Evolutionary conservation across 768 basidiomycete genomes (phyloP).

Genomic region (Calocybe indica): DNA sequence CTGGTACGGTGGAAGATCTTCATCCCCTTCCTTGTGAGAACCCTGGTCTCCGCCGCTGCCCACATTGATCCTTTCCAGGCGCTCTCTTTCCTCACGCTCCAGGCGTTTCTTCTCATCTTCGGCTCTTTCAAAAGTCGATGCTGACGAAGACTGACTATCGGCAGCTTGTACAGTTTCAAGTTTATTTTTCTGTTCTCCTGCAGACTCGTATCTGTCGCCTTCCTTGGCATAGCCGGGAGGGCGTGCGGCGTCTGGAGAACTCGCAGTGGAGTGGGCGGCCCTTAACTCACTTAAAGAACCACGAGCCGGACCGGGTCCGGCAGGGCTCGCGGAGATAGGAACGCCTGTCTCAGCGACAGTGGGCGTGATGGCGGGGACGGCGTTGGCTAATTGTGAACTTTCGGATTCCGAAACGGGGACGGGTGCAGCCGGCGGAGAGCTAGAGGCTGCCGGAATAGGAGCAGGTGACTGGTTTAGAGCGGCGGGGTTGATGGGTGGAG

Average conservation of each 20-base stretch:
- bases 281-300: slow-evolving; percentile 56
- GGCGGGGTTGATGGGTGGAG: slow-evolving; percentile 18
- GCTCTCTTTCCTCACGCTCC: slow-evolving; percentile 65
- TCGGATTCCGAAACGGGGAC: slow-evolving; percentile 23
- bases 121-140: slow-evolving; percentile 35
- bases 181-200: slow-evolving; percentile 64
- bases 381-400: slow-evolving; percentile 14
- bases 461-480: slow-evolving; percentile 13
- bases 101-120: slow-evolving; percentile 61
- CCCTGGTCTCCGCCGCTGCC: slow-evolving; percentile 2
- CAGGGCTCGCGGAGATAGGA: slow-evolving; percentile 54
- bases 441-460: slow-evolving; percentile 23
- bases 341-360: slow-evolving; percentile 75
- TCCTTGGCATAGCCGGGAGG: slow-evolving; percentile 12
- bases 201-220: slow-evolving; percentile 35
- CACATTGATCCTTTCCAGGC: slow-evolving; percentile 25
- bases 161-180: slow-evolving; percentile 30
- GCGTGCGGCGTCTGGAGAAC: slow-evolving; percentile 21
- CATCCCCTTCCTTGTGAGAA: slow-evolving; percentile 26
- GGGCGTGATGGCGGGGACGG: slow-evolving; percentile 35
- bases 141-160: slow-evolving; percentile 2
- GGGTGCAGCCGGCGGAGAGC: slow-evolving; percentile 24
- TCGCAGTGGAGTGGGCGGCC: slow-evolving; percentile 26
- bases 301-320: slow-evolving; percentile 60
- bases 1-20: slow-evolving; percentile 47